These are phyloP conservation scores for Phytophthora uliginosa DNA, from an alignment of 352 stramenopile species.

Conservation along the genomic window DNA sequence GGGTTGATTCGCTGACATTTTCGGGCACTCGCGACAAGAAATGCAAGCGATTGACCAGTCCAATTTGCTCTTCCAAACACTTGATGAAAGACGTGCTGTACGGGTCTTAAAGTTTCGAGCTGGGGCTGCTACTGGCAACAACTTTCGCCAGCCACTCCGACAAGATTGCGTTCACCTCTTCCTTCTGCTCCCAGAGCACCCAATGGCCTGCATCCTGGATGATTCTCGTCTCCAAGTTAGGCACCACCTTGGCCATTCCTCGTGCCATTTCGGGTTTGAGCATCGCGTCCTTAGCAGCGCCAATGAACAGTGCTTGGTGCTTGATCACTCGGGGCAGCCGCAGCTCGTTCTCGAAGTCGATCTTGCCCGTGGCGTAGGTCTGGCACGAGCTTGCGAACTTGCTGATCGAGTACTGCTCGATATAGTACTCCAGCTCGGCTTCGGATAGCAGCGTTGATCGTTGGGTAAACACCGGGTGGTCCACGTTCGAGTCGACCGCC, in stretches of 20 bases:
- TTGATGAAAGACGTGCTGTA: slow-evolving; percentile 5
- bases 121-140: not conserved
- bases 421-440: slow-evolving; percentile 60
- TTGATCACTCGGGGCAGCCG: slow-evolving; percentile 39
- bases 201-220: slow-evolving; percentile 57
- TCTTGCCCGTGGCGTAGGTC: slow-evolving; percentile 50
- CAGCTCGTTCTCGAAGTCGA: slow-evolving; percentile 56
- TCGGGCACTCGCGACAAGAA: slow-evolving; percentile 21
- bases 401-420: slow-evolving; percentile 45
- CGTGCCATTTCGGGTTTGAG: slow-evolving; percentile 54
- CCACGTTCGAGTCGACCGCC: slow-evolving; percentile 31
- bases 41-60: slow-evolving; percentile 39
- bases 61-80: slow-evolving; percentile 26
- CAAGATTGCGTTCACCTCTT: slow-evolving; percentile 56
- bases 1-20: slow-evolving; percentile 33
- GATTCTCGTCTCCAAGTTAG: slow-evolving; percentile 41
- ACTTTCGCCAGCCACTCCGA: slow-evolving; percentile 37
- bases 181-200: slow-evolving; percentile 55
- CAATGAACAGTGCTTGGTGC: slow-evolving; percentile 59
- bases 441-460: slow-evolving; percentile 50
- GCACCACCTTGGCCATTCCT: slow-evolving; percentile 52
- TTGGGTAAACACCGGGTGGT: slow-evolving; percentile 46
- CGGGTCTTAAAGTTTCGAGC: slow-evolving; percentile 23
- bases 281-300: slow-evolving; percentile 49
- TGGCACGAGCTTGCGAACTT: slow-evolving; percentile 50